phyloP scores from a whole-genome alignment of 257 asterid species.

The Solanum ahanhuiri region DNA sequence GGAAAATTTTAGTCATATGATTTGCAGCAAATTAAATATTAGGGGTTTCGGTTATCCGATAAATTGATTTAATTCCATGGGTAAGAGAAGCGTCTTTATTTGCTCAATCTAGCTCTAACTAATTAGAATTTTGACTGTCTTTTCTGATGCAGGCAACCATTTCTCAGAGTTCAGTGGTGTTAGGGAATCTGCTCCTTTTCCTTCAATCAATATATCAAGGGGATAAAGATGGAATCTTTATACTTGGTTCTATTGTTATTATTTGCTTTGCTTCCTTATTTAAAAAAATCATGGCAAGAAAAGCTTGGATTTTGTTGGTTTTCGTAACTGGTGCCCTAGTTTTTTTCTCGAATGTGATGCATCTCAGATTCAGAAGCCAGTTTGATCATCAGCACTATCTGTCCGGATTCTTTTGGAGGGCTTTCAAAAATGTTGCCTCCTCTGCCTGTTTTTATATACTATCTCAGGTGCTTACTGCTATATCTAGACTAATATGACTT shows the following conservation, averaged over 20 bases:
- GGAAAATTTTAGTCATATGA: background rate
- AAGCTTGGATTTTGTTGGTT: background rate
- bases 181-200: background rate
- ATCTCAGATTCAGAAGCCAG: background rate
- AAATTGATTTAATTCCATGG: background rate
- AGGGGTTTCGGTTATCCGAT: background rate
- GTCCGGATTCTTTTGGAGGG: conserved; percentile 4
- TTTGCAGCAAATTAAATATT: background rate
- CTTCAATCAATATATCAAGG: background rate
- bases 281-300: conserved; percentile 7
- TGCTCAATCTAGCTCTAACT: background rate
- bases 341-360: background rate
- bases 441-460: background rate
- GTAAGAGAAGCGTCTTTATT: background rate
- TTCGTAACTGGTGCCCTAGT: background rate
- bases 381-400: conserved; percentile 2
- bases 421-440: conserved; percentile 6
- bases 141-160: background rate
- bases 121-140: background rate
- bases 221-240: background rate
- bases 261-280: background rate
- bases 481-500: background rate
- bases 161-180: background rate
- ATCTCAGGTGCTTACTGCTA: background rate
- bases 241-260: background rate